These are phyloP conservation scores for Ulvella scutata DNA, from an alignment of 139 green algal species.

Conservation along the genomic window DNA sequence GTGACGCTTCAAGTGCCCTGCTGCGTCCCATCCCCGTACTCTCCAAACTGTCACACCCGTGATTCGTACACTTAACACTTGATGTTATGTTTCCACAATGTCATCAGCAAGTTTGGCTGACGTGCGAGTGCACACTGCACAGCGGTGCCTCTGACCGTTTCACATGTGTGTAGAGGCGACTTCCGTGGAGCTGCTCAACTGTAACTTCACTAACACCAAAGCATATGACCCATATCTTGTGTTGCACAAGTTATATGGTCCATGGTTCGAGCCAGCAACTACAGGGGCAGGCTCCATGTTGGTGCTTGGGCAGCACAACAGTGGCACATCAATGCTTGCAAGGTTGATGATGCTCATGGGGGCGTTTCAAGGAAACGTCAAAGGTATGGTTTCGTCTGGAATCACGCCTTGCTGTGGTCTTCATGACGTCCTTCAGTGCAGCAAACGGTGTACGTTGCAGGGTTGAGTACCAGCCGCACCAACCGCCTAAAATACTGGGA, in stretches of 20 bases:
- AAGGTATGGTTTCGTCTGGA: not conserved
- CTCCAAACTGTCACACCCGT: no score
- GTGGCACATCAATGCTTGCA: not conserved
- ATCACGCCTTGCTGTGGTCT: not conserved
- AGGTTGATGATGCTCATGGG: constrained; percentile 2
- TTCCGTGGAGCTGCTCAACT: not conserved
- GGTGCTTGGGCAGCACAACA: not conserved
- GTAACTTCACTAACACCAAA: not conserved
- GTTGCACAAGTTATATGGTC: not conserved
- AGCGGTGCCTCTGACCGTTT: no score
- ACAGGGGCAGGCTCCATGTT: not conserved
- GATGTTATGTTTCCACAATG: no score
- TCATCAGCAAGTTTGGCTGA: no score
- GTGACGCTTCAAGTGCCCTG: no score
- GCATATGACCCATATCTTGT: not conserved
- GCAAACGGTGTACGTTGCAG: not conserved
- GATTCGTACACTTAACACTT: no score
- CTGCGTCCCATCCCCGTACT: no score
- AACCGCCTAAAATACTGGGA: not conserved
- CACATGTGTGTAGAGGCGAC: no score
- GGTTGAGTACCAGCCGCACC: not conserved
- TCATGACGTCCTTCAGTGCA: not conserved
- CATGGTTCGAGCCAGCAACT: not conserved
- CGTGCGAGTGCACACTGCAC: no score
- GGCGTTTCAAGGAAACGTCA: not conserved